Conservation (phyloP, 257 asterid species). For the Nicotiana sylvestris region DNA sequence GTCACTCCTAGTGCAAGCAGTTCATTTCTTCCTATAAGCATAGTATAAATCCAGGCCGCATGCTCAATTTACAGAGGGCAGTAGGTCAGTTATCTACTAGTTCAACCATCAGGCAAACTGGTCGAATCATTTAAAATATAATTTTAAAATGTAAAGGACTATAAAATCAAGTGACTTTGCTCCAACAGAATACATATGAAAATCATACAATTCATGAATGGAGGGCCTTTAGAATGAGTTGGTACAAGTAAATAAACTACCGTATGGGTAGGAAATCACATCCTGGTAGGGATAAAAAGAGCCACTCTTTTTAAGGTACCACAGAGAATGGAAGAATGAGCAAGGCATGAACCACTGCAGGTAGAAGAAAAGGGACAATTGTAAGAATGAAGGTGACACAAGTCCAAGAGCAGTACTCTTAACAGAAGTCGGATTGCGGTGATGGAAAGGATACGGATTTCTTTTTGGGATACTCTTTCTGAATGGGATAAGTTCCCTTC, state of each 20-base stretch:
- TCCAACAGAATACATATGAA: not conserved
- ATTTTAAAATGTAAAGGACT: not conserved
- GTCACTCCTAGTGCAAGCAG: not conserved
- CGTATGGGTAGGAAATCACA: not conserved
- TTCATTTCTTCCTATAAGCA: not conserved
- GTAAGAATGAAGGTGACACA: not conserved
- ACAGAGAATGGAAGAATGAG: not conserved
- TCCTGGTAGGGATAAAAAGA: not conserved
- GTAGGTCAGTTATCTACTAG: not conserved
- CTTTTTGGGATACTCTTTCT: not conserved
- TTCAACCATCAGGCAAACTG: not conserved
- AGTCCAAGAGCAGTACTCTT: not conserved
- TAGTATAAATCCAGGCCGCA: not conserved
- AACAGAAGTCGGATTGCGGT: not conserved
- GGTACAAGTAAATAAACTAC: not conserved
- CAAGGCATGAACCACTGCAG: not conserved
- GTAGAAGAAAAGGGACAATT: not conserved
- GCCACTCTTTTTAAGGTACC: not conserved
- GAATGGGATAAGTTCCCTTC: not conserved
- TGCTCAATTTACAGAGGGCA: not conserved
- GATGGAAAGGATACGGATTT: not conserved
- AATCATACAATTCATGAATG: not conserved
- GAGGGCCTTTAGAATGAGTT: constrained; percentile 7
- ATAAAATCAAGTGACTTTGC: not conserved
- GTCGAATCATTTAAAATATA: not conserved